Conservation (phyloP, 2,329 filamentous ascomycete genomes). For the Fusarium kyushuense region DNA sequence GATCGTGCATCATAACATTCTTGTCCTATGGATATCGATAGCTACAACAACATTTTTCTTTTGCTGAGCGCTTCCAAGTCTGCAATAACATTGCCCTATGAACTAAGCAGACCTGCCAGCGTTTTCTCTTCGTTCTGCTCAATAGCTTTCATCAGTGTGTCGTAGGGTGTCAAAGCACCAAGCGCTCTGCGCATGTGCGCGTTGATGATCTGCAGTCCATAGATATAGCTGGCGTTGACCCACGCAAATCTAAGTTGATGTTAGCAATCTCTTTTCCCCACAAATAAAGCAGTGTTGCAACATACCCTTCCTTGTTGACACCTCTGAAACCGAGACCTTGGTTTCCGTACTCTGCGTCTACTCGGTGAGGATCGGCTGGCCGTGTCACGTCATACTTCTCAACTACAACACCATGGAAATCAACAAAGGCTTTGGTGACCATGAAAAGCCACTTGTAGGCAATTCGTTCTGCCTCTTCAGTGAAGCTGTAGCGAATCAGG, state of each 20-base stretch:
- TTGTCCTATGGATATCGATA: slow-evolving; percentile 7
- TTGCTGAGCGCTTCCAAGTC: slow-evolving; percentile 20
- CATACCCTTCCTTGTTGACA: slow-evolving; percentile 91
- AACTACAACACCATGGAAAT: slow-evolving; percentile 97
- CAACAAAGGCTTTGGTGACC: slow-evolving; percentile 98
- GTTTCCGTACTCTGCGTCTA: slow-evolving; percentile 97
- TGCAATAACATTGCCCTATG: slow-evolving; percentile 31
- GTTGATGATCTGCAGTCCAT: slow-evolving; percentile 88
- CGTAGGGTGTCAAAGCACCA: slow-evolving; percentile 87
- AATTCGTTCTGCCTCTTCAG: slow-evolving; percentile 87
- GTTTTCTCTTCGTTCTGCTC: slow-evolving; percentile 66
- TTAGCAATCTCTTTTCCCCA: slow-evolving; percentile 44
- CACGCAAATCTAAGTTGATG: slow-evolving; percentile 81
- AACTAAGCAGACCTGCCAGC: slow-evolving; percentile 57
- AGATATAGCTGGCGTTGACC: slow-evolving; percentile 98
- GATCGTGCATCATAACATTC: slow-evolving; percentile 21
- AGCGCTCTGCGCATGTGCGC: slow-evolving; percentile 90
- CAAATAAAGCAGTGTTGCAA: neutral
- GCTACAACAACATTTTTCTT: slow-evolving; percentile 8
- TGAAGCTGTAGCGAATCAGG: slow-evolving; percentile 89
- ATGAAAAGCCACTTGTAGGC: slow-evolving; percentile 98
- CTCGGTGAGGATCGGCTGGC: slow-evolving; percentile 88
- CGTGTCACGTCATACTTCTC: slow-evolving; percentile 99
- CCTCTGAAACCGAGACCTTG: slow-evolving; percentile 96
- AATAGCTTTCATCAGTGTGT: slow-evolving; percentile 80